Conservation (phyloP, 805 yeast species). For the Komagataella pseudopastoris region DNA sequence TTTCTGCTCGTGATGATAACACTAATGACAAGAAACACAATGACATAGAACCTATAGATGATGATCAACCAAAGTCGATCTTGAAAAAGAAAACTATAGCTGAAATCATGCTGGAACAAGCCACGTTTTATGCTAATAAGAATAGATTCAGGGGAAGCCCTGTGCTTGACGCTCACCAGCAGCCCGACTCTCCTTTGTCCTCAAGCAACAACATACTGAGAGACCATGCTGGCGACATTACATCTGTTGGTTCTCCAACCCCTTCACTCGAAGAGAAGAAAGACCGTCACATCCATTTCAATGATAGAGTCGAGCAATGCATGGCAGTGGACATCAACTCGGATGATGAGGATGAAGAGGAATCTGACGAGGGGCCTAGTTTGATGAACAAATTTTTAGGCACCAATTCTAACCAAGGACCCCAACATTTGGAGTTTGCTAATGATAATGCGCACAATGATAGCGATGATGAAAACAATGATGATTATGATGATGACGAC, state of each 20-base stretch:
- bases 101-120: slow-evolving; percentile 63
- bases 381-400: not conserved
- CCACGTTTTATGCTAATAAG: slow-evolving; percentile 14
- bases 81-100: slow-evolving; percentile 77
- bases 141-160: slow-evolving; percentile 18
- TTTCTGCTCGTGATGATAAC: not conserved
- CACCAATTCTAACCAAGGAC: not conserved
- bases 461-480: slow-evolving; percentile 23
- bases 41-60: not conserved
- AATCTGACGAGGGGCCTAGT: not conserved
- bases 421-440: slow-evolving; percentile 5
- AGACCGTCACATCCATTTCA: slow-evolving; percentile 78
- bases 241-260: not conserved
- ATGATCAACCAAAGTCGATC: slow-evolving; percentile 53
- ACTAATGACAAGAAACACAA: not conserved
- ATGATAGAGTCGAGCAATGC: slow-evolving; percentile 90
- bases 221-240: not conserved
- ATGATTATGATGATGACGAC: slow-evolving; percentile 13
- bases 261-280: slow-evolving; percentile 12
- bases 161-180: slow-evolving; percentile 13
- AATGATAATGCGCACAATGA: slow-evolving; percentile 15
- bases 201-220: not conserved
- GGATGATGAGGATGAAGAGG: slow-evolving; percentile 12
- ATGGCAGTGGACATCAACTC: slow-evolving; percentile 43
- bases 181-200: not conserved